phyloP scores from a whole-genome alignment of 129 eudicot genomes.

The Flaveria trinervia region DNA sequence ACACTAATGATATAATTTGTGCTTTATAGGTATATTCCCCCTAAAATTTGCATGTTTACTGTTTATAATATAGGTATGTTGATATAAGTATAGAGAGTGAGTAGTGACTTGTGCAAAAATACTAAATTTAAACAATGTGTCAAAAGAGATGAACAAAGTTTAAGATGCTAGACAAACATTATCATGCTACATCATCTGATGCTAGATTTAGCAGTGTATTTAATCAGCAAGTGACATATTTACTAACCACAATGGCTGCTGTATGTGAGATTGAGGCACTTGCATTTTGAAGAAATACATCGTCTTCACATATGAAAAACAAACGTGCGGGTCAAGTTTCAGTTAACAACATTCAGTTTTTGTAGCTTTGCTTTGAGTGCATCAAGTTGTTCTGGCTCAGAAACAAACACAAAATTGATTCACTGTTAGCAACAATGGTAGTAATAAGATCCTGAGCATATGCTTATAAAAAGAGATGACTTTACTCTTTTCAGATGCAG shows the following conservation, averaged over 20 bases:
- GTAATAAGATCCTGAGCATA: neutral
- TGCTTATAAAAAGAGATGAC: neutral
- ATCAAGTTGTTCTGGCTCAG: slow-evolving; percentile 60
- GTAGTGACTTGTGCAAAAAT: neutral
- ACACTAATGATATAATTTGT: neutral
- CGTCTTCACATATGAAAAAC: slow-evolving; percentile 3
- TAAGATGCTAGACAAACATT: neutral
- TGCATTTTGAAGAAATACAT: slow-evolving; percentile 10
- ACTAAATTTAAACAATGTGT: neutral
- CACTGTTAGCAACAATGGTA: neutral
- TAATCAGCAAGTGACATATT: neutral
- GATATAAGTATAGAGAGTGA: neutral
- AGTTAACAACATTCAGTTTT: slow-evolving; percentile 38
- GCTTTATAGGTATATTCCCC: neutral
- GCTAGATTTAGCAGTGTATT: neutral
- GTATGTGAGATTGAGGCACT: neutral
- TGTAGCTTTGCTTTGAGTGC: slow-evolving; percentile 52
- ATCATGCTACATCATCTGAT: neutral
- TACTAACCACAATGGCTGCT: neutral
- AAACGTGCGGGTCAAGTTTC: slow-evolving; percentile 3
- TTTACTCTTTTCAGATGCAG: slow-evolving; percentile 74
- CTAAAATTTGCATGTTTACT: neutral
- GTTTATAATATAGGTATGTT: neutral
- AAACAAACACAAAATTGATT: neutral
- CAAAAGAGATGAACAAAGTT: neutral